These are phyloP conservation scores for Oryza meyeriana DNA, from an alignment of 176 grass and related monocot species.

Conservation along the genomic window DNA sequence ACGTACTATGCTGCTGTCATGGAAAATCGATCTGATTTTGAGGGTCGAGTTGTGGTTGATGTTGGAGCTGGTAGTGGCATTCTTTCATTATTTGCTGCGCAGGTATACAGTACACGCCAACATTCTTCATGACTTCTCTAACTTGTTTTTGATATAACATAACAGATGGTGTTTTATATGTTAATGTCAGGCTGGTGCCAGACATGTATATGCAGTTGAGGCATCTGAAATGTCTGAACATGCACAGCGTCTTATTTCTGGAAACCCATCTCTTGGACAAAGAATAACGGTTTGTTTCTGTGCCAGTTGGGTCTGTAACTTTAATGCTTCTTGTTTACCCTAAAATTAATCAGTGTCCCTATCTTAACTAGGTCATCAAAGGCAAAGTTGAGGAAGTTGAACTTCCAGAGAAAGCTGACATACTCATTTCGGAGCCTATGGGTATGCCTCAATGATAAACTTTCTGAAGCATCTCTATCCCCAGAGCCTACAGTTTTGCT, in stretches of 20 bases:
- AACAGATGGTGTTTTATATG: slow-evolving; percentile 12
- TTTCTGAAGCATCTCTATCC: slow-evolving; percentile 15
- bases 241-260: slow-evolving; percentile 79
- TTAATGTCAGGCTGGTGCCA: slow-evolving; percentile 89
- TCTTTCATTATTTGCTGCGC: slow-evolving; percentile 97
- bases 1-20: slow-evolving; percentile 98
- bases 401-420: slow-evolving; percentile 98
- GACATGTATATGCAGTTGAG: slow-evolving; percentile 97
- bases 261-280: slow-evolving; percentile 83
- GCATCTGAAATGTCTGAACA: slow-evolving; percentile 99
- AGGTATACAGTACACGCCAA: slow-evolving; percentile 63
- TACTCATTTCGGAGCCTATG: slow-evolving; percentile 98
- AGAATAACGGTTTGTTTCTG: slow-evolving; percentile 85
- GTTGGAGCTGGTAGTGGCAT: slow-evolving; percentile 99
- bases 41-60: slow-evolving; percentile 93
- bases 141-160: neutral
- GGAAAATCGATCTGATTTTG: slow-evolving; percentile 83
- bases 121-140: slow-evolving; percentile 11
- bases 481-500: neutral
- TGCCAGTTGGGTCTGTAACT: slow-evolving; percentile 31
- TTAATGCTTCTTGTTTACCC: neutral
- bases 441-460: slow-evolving; percentile 43
- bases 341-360: neutral
- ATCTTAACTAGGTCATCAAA: slow-evolving; percentile 68
- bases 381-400: slow-evolving; percentile 99